Percentiles rank a stretch among this genome's conserved stretches.
Conservation (phyloP, 2,329 filamentous ascomycete genomes). For the Penicillium sp. region DNA sequence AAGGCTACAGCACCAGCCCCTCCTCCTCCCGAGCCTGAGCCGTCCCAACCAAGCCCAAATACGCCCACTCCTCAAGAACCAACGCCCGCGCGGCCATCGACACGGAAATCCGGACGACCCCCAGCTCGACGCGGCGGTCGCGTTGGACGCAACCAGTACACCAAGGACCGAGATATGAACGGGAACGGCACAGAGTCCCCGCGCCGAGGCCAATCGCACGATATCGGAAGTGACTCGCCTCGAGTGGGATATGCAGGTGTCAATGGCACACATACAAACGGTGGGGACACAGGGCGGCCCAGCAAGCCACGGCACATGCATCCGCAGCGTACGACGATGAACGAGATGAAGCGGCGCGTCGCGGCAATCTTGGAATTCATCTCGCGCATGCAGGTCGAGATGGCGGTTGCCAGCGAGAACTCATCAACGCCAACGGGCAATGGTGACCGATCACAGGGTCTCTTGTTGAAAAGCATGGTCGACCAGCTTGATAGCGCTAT, state of each 20-base stretch:
- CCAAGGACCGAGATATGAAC: conserved; percentile 69
- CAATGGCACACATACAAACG: conserved; percentile 56
- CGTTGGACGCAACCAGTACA: conserved; percentile 78
- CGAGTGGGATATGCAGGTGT: conserved; percentile 33
- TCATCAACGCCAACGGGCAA: conserved; percentile 42
- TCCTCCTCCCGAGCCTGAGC: conserved; percentile 40
- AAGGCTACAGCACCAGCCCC: conserved; percentile 35
- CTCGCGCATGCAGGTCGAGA: conserved; percentile 81
- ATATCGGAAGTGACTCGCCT: conserved; percentile 43
- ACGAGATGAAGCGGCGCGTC: conserved; percentile 83
- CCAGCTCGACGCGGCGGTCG: conserved; percentile 67
- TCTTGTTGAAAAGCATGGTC: conserved; percentile 37
- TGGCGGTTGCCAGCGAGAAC: conserved; percentile 63
- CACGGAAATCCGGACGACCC: conserved; percentile 64
- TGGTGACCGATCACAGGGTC: conserved; percentile 39
- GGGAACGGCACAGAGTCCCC: conserved; percentile 51
- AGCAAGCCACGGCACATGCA: conserved; percentile 63
- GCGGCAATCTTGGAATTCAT: conserved; percentile 88
- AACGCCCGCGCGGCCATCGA: conserved; percentile 43
- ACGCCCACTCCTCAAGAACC: conserved; percentile 43
- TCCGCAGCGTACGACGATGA: conserved; percentile 69
- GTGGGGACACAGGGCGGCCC: conserved; percentile 58
- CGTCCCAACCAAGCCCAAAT: conserved; percentile 46
- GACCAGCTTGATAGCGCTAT: conserved; percentile 37
- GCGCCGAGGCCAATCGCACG: conserved; percentile 44